Percentiles rank a stretch among this genome's conserved stretches.
Conservation (phyloP, 306 rosid genomes). For the Cicer chorassanicum region DNA sequence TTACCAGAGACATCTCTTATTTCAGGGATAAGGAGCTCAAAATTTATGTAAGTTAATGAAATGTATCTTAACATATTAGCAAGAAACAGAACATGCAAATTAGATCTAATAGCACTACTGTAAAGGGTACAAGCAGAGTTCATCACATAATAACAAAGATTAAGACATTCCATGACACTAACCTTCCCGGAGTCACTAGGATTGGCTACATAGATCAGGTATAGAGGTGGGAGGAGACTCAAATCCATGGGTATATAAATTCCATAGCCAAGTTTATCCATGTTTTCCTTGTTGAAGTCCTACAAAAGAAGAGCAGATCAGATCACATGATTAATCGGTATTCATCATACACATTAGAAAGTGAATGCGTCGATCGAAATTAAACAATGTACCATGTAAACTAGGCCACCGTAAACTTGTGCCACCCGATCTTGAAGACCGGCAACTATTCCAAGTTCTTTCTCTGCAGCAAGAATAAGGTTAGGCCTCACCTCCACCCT, state of each 20-base stretch:
- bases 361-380: not conserved
- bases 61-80: not conserved
- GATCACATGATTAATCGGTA: not conserved
- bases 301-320: constrained; percentile 40
- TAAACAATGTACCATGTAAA: constrained; percentile 68
- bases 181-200: constrained; percentile 99
- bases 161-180: constrained; percentile 27
- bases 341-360: constrained; percentile 12
- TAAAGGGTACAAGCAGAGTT: not conserved
- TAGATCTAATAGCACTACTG: not conserved
- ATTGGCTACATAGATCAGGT: constrained; percentile 80
- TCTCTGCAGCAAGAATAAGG: constrained; percentile 79
- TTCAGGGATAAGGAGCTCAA: constrained; percentile 7
- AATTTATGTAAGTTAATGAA: not conserved
- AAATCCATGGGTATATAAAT: constrained; percentile 76
- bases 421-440: constrained; percentile 98
- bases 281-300: constrained; percentile 83
- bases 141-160: constrained; percentile 4
- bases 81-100: constrained; percentile 3
- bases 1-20: not conserved
- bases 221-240: constrained; percentile 79
- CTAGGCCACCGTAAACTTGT: constrained; percentile 87
- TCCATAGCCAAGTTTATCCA: constrained; percentile 80
- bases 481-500: constrained; percentile 78
- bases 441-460: constrained; percentile 91